phyloP scores from a whole-genome alignment of 2,329 filamentous ascomycete genomes.

The Achaetomium macrosporum region DNA sequence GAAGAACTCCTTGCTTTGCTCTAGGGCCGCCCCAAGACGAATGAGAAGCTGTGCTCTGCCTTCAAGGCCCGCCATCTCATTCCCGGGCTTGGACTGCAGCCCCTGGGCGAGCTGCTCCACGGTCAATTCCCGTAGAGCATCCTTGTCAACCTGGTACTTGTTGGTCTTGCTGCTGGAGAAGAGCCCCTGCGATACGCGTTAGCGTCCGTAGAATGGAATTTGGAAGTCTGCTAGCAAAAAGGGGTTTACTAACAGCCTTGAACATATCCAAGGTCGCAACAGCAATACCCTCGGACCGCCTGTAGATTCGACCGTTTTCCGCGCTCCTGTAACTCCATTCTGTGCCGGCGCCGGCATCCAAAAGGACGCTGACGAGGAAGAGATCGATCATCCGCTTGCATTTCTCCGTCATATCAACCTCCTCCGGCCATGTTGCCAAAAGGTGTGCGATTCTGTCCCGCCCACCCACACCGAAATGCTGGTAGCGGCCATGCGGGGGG shows the following conservation, averaged over 20 bases:
- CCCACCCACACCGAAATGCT: conserved; percentile 78
- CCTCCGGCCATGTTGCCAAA: conserved; percentile 61
- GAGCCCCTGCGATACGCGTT: conserved; percentile 47
- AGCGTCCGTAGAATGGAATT: conserved; percentile 2
- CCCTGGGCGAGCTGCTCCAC: conserved; percentile 70
- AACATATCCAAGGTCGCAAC: conserved; percentile 82
- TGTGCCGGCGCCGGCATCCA: conserved; percentile 84
- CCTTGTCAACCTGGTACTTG: conserved; percentile 84
- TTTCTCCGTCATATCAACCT: conserved; percentile 65
- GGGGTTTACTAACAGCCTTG: conserved; percentile 52
- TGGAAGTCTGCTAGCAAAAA: not conserved
- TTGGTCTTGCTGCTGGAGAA: conserved; percentile 80
- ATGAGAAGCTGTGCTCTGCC: conserved; percentile 76
- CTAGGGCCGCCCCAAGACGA: conserved; percentile 67
- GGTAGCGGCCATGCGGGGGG: conserved; percentile 79
- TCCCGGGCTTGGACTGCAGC: conserved; percentile 75
- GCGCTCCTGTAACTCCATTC: conserved; percentile 90
- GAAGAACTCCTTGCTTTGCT: conserved; percentile 70
- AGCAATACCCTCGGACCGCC: conserved; percentile 82
- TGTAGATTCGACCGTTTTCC: conserved; percentile 76
- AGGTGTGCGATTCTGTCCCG: conserved; percentile 67
- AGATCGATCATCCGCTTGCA: conserved; percentile 72
- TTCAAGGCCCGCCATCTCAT: conserved; percentile 77
- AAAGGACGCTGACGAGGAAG: conserved; percentile 71
- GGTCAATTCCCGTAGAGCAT: conserved; percentile 68